Percentiles rank a stretch among this genome's conserved stretches.
phyloP scores from a whole-genome alignment of 176 grass and related monocot genomes.

The Elymus sibiricus region DNA sequence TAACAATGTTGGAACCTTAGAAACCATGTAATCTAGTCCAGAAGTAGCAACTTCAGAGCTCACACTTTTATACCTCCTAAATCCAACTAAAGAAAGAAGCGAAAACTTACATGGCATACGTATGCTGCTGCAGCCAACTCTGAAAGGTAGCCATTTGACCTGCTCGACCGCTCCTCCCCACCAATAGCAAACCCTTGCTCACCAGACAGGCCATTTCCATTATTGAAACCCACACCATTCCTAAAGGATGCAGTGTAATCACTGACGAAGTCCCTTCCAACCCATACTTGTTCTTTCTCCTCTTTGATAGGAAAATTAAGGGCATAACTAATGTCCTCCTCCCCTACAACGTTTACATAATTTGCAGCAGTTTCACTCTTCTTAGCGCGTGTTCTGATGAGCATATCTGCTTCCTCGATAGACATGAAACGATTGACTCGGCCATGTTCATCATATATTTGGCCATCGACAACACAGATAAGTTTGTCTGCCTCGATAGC shows the following conservation, averaged over 20 bases:
- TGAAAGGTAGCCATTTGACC: constrained; percentile 80
- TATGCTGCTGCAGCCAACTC: constrained; percentile 76
- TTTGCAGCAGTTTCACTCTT: constrained; percentile 84
- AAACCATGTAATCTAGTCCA: too few species aligned
- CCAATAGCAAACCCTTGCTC: constrained; percentile 88
- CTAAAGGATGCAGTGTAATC: constrained; percentile 59
- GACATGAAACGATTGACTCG: constrained; percentile 76
- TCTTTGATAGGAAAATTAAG: constrained; percentile 26
- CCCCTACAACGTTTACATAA: constrained; percentile 63
- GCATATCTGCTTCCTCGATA: constrained; percentile 66
- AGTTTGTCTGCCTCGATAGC: constrained; percentile 84
- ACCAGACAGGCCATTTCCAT: constrained; percentile 80
- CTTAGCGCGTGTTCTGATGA: constrained; percentile 71
- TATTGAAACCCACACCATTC: constrained; percentile 88
- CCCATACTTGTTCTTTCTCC: constrained; percentile 40
- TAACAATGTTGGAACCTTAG: not conserved
- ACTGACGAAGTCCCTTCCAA: constrained; percentile 24
- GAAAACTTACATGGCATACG: constrained; percentile 76
- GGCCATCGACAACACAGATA: constrained; percentile 79
- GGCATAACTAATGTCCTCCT: constrained; percentile 43
- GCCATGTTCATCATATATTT: constrained; percentile 75
- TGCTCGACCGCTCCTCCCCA: constrained; percentile 65
- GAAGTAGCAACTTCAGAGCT: too few species aligned
- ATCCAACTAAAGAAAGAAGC: too few species aligned
- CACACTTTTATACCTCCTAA: too few species aligned